Evolutionary conservation across 2,329 filamentous ascomycete genomes (phyloP), one percentile per base, ranked within the genome.

Genomic region (Xylariaceae sp.): DNA sequence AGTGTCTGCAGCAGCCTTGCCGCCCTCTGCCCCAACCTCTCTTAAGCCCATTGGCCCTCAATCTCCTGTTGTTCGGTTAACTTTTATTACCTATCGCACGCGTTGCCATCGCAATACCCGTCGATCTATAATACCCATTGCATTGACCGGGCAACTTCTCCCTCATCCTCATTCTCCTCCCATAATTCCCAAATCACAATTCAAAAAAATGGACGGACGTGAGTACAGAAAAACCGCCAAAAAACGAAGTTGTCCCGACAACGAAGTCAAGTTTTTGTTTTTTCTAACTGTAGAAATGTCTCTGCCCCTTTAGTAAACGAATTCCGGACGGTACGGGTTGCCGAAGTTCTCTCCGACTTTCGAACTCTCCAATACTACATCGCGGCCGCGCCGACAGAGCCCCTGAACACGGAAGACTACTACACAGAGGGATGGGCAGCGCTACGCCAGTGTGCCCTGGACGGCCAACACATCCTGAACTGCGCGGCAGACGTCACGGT

Each of bases 381-480:
- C 68, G 80, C 84, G 39, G 78, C 78, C 8, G 81, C 76, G 6
- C 81, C 82, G 10, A 77, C 77, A 56, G 77, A 83, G n/a, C 82
- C 85, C 6, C 67, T 73, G 2, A 73, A 84, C 71, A 73, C 76
- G 59, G 79, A 82, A 56, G 85, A 87, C 68, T 84, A 85, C 68
- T 82, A 84, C 72, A 84, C 83, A 10, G 83, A 86, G 63, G 85
- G 84, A 18, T 88, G 83, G 83, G 78, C 80, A 3, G 79, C 79
- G 13, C 74, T 88, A 55, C 80, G 84, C 48, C 84, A 88, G 73
- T 87, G 84, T 73, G 76, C 79, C 54, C 68, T 85, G 48, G 85
- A 87, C 66, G 84, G 84, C 5, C 83, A 85, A 68, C 78, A 85
- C 72, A 86, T 88, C 64, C 78, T 87, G 62, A 83, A 87, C 68